phyloP scores from a whole-genome alignment of 1,284 basidiomycete genomes.

The Cutaneotrichosporon sp. region DNA sequence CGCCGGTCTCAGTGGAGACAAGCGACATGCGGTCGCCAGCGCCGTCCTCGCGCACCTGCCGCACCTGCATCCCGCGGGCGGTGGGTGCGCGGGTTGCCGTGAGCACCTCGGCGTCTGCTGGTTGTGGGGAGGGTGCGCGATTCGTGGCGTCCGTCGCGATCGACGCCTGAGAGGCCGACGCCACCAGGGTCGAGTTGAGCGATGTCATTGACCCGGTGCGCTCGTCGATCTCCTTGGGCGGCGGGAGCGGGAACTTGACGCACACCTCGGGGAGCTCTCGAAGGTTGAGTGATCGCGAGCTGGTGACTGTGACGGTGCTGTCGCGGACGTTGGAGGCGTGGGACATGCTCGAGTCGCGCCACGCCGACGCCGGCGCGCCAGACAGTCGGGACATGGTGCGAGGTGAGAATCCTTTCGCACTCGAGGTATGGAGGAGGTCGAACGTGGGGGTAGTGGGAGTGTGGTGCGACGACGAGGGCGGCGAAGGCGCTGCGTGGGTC shows the following conservation, averaged over 20 bases:
- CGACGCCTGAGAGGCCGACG: not conserved
- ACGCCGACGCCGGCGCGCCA: not conserved
- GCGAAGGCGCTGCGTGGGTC: not conserved
- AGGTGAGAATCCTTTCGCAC: not conserved
- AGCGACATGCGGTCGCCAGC: not conserved
- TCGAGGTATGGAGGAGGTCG: not conserved
- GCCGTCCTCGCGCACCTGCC: not conserved
- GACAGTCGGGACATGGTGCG: not conserved
- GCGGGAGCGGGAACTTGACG: conserved; percentile 2
- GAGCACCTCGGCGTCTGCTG: not conserved
- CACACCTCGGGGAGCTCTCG: conserved; percentile 3
- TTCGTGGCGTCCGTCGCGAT: not conserved
- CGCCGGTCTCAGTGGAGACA: not conserved
- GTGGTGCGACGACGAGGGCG: not conserved
- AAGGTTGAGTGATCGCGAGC: not conserved
- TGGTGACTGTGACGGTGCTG: not conserved
- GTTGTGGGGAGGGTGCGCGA: not conserved
- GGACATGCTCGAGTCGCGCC: conserved; percentile 1
- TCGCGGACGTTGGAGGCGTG: conserved; percentile 1
- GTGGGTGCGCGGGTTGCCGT: not conserved
- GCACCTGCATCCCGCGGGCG: not conserved
- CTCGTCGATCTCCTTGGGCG: not conserved
- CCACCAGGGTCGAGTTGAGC: not conserved
- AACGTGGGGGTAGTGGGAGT: not conserved
- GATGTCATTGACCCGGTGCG: not conserved